A percentile compares a stretch with the other conserved stretches of the same genome.
Conservation (phyloP, 345 rosid species). For the Lagerstroemia speciosa region DNA sequence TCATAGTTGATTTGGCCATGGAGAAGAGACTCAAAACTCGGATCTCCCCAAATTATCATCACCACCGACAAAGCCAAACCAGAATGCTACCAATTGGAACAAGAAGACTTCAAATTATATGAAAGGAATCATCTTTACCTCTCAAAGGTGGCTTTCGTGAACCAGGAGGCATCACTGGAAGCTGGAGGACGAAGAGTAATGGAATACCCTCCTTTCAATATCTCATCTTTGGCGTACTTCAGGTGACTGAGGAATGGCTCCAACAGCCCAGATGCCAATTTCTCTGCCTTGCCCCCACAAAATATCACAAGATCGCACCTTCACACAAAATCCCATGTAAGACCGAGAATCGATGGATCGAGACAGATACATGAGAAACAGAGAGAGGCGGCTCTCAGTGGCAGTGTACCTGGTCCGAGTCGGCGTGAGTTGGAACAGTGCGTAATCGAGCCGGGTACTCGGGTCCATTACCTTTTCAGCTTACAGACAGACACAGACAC, state of each 20-base stretch:
- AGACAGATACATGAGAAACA: slow-evolving; percentile 1
- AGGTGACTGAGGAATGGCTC: slow-evolving; percentile 73
- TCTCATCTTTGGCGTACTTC: slow-evolving; percentile 60
- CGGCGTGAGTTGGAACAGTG: slow-evolving; percentile 82
- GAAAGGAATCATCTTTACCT: too few species aligned
- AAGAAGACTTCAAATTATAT: too few species aligned
- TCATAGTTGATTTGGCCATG: too few species aligned
- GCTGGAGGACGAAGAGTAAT: slow-evolving; percentile 58
- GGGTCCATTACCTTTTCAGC: slow-evolving; percentile 38
- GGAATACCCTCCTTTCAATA: slow-evolving; percentile 78
- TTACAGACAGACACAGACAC: background rate
- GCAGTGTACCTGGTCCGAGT: slow-evolving; percentile 63
- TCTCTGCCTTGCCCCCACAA: slow-evolving; percentile 52
- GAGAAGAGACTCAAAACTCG: too few species aligned
- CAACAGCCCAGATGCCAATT: slow-evolving; percentile 72
- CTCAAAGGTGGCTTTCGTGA: slow-evolving; percentile 77
- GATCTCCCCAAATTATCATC: too few species aligned
- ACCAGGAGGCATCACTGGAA: slow-evolving; percentile 44
- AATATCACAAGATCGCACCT: slow-evolving; percentile 78
- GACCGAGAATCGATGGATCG: background rate
- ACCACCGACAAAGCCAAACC: too few species aligned
- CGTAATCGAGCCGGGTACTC: slow-evolving; percentile 46
- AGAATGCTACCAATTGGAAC: background rate
- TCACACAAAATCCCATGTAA: slow-evolving; percentile 6
- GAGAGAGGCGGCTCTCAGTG: background rate